Percentiles rank a stretch among this genome's conserved stretches.
These are phyloP conservation scores for Botrytis pseudocinerea DNA, from an alignment of 2,329 filamentous ascomycete species.

Conservation along the genomic window DNA sequence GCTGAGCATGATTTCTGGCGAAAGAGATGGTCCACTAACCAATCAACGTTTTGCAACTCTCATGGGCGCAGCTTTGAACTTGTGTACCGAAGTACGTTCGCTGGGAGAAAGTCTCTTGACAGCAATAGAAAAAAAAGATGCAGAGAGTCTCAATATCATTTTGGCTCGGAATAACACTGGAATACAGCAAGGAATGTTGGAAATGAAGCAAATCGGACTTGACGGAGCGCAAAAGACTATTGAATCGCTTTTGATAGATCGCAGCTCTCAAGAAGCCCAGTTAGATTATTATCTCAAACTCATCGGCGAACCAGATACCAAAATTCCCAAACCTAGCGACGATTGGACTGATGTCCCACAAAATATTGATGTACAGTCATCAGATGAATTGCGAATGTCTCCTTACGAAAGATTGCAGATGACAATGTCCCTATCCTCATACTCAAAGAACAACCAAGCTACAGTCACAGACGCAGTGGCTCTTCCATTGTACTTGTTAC, in stretches of 20 bases:
- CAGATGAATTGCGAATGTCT: slow-evolving; percentile 14
- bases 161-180: not conserved
- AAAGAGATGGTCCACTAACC: not conserved
- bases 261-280: slow-evolving; percentile 1
- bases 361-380: not conserved
- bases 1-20: not conserved
- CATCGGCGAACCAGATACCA: slow-evolving; percentile 3
- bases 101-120: not conserved
- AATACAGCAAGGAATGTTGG: slow-evolving; percentile 7
- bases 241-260: not conserved
- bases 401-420: not conserved
- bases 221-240: not conserved
- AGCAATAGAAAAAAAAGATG: not conserved
- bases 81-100: not conserved
- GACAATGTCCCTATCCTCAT: not conserved
- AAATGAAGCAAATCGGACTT: slow-evolving; percentile 6
- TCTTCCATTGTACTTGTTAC: not conserved
- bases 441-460: not conserved
- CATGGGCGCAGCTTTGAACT: not conserved
- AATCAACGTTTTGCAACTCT: not conserved
- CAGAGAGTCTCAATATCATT: not conserved
- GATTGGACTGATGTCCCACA: slow-evolving; percentile 1
- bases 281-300: slow-evolving; percentile 12
- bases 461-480: not conserved
- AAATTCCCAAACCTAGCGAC: slow-evolving; percentile 1